Base-by-base conservation (phyloP, 768 basidiomycete genomes). In the Termitomyces sp. region DNA sequence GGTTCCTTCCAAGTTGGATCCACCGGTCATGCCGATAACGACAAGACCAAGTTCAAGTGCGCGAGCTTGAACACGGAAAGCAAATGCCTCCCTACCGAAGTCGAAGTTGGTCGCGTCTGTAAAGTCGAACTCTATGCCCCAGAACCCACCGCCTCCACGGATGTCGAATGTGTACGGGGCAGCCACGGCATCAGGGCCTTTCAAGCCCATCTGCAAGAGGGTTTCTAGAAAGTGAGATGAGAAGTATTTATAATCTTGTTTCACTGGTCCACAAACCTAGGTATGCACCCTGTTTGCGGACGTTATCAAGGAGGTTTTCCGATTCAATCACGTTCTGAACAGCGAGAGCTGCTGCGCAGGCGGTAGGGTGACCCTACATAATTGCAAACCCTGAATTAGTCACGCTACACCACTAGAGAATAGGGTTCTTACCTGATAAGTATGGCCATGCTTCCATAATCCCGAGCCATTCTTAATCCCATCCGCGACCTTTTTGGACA, bases 51-150 rank as follows among this genome's bases (percentile, higher is more conserved):
- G 85, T 64, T 80, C 71, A 57, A 94, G 68, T 54, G 85, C 83
- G 46, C 79, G 82, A 30, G 83, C 87, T 69, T 92, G 92, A 16
- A 89, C 79, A 22, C 82, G 74, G 71, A 85, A 82, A 18, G 84
- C 90, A 64, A 93, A 90, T 36, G 70, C 68, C 49, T 79, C 59
- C 3, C 77, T 79, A 62, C 77, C 76, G 58, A 88, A 78, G 58
- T 84, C 74, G 18, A 83, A 52, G n/a, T 69, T 68, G 38, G 69
- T 57, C 10, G 74, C 77, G 55, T 77, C 74, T 13, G 76, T 76
- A 60, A 89, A 84, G 63, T 92, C 89, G 60, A 92, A 93, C 67
- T 94, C 92, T 54, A 94, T 72, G 24, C 77, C 87, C 88, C 88
- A 93, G 74, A 94, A 92, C 30, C 85, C 80, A 35, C 93, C 94